Evolutionary conservation across 495 filamentous ascomycete genomes (phyloP), one percentile per base, ranked within the genome.

Genomic region (Penicillium manginii): DNA sequence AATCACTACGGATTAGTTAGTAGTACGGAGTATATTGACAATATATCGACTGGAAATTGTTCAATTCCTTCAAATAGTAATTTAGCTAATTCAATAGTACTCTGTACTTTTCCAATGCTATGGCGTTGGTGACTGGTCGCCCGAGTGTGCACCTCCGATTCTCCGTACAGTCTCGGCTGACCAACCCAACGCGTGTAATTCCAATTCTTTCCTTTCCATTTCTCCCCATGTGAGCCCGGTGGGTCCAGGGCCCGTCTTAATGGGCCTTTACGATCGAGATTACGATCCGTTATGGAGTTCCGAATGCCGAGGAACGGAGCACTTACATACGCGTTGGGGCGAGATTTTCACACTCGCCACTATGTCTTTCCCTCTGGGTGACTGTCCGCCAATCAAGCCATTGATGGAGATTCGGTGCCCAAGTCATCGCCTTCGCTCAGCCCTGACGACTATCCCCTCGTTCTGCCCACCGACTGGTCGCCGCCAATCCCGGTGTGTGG

Each of bases 381-480:
- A 53, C 15, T 45, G n/a, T 17, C 29, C 39, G 53, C 58, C 58
- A 61, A 61, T 52, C 47, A 56, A 56, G 37, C 17, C 17, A 29
- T 17, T 17, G 17, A 9, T 40, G 47, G 33, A 31, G 31, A 15
- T 43, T 59, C 49, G 57, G 50, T 55, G 57, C 54, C 56, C 56
- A 65, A 60, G 14, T 58, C 62, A 58, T 53, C 48, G 51, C 47
- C 53, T 43, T 46, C 50, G 12, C 59, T 68, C 65, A 61, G 65
- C 57, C 59, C 39, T 57, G 49, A 39, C 33, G 45, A 19, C 47
- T 37, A 57, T 51, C 53, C 7, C 23, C 43, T 62, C 46, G 57
- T 59, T 64, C 66, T 63, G 57, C 14, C n/a, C 60, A 23, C 58
- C 58, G 60, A 68, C 57, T 68, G 66, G 66, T 58, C 31, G 43